phyloP scores from a whole-genome alignment of 176 grass and related monocot species.

The Oryza australiensis region DNA sequence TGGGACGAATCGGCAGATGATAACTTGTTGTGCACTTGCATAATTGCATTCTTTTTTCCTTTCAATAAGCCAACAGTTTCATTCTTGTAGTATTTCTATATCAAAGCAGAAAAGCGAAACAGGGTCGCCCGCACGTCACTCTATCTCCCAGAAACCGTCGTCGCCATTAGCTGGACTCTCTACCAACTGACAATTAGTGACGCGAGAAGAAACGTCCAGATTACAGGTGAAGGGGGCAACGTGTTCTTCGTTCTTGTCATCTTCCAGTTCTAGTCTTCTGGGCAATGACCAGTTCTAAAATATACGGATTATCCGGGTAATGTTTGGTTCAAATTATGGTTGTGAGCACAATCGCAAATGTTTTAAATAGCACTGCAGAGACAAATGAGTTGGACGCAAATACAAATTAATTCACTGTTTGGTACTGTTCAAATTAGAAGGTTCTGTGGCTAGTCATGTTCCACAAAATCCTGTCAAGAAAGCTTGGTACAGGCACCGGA shows the following conservation, averaged over 20 bases:
- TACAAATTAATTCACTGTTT: not conserved
- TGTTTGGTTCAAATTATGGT: not conserved
- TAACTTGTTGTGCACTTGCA: not conserved
- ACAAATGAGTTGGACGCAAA: no score
- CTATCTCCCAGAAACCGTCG: not conserved
- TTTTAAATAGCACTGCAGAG: no score
- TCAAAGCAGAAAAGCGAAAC: not conserved
- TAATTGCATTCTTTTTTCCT: not conserved
- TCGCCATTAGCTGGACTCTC: not conserved
- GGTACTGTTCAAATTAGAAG: not conserved
- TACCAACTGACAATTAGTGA: not conserved
- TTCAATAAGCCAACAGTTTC: not conserved
- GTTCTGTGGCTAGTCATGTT: not conserved
- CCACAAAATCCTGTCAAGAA: not conserved
- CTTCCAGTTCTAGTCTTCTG: not conserved
- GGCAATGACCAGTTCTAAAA: not conserved
- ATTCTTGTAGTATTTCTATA: not conserved
- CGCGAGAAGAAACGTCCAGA: slow-evolving; percentile 6
- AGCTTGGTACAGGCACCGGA: not conserved
- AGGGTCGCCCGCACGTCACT: slow-evolving; percentile 1
- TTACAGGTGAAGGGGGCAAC: slow-evolving; percentile 1
- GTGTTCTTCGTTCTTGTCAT: slow-evolving; percentile 10
- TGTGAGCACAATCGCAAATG: not conserved
- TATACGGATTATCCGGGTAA: no score
- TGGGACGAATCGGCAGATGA: not conserved